Evolutionary conservation across 1,284 basidiomycete genomes (phyloP), one percentile per base, ranked within the genome.

Genomic region (Mrakiaceae sp.): DNA sequence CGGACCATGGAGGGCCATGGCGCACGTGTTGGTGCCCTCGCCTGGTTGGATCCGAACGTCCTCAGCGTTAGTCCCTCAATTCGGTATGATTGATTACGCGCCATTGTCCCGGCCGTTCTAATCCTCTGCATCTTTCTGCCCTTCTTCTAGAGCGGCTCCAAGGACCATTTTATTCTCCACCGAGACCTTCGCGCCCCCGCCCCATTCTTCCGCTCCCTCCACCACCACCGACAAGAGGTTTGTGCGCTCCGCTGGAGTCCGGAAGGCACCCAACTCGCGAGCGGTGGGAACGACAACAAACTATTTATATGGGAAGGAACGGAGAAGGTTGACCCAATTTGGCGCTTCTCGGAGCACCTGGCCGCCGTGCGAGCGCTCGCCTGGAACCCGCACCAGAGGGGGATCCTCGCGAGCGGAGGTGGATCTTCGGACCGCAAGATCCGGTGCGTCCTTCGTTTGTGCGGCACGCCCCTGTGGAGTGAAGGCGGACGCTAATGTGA

Each of bases 351-450:
- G 64, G 90, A 98, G 69, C 96, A 98, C 73, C 89, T 88, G 3
- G 95, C 96, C 0, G 95, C 95, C 0, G 93, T 98, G 68, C 98
- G 98, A 74, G 95, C 95, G 3, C 86, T 98, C n/a, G 92, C 93
- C 1, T 98, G 96, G 95, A 92, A 90, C 73, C 95, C 95, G 4
- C 96, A 98, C 75, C 83, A 96, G 66, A 81, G 87, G 16, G 93
- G 93, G 2, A 82, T 98, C 2, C 78, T 98, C 39, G 96, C 95
- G 0, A 92, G 89, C 3, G 96, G 96, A n/a, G 95, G 96, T 44
- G 96, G 95, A 11, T 98, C 96, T 8, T 92, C 95, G 69, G 91
- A 92, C 74, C 97, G 95, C 79, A 94, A 93, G 74, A 95, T 98
- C 64, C 81, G 94, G 61, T 98, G 27, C 27, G 27, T 27, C 27